Conservation (phyloP, 371 early-diverging fungal genomes). For the Chytridium lagenaria region DNA sequence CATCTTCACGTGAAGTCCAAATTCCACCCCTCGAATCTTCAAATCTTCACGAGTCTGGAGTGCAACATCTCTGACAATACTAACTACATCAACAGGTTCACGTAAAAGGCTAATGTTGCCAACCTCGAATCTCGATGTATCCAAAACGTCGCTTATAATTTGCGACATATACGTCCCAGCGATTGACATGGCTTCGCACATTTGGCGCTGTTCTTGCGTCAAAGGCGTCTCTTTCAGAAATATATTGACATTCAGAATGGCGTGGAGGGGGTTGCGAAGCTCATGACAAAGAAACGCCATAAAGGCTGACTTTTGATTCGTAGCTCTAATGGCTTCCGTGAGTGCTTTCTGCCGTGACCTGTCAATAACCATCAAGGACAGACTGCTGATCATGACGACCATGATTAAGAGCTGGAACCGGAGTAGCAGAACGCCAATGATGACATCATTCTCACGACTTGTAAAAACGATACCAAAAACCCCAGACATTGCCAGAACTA, state of each 20-base stretch:
- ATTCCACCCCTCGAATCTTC: no score
- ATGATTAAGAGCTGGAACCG: conserved; percentile 8
- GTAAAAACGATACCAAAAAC: no score
- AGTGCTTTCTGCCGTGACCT: not conserved
- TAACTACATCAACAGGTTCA: no score
- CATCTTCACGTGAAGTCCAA: not conserved
- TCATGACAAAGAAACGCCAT: conserved; percentile 24
- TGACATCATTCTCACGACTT: no score
- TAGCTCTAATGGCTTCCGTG: not conserved
- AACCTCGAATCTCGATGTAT: no score
- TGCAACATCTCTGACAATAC: no score
- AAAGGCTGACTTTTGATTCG: not conserved
- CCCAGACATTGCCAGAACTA: not conserved
- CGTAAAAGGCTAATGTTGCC: no score
- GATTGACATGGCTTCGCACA: no score
- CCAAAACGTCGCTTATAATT: no score
- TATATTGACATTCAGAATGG: not conserved
- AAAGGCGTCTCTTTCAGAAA: conserved; percentile 1
- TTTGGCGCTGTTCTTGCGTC: no score
- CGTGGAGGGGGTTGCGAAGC: conserved; percentile 19
- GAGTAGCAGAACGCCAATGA: not conserved
- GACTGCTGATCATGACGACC: not conserved
- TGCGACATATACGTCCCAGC: no score
- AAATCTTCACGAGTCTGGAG: no score
- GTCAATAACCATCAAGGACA: not conserved